These are phyloP conservation scores for Schizonepeta tenuifolia DNA, from an alignment of 257 asterid species.

Conservation along the genomic window DNA sequence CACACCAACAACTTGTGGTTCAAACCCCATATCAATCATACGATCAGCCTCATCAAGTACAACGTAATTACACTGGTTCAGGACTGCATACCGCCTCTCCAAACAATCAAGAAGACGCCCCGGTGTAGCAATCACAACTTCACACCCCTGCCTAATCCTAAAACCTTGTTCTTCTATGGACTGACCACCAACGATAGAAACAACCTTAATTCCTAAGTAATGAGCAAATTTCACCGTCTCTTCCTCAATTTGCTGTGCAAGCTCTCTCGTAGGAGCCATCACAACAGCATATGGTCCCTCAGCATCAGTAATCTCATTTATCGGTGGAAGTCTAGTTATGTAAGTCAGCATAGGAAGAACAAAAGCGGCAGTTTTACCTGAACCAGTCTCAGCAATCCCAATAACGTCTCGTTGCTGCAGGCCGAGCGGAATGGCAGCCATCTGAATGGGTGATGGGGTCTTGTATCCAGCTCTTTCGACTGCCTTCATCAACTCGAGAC, in stretches of 20 bases:
- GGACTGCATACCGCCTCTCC: slow-evolving; percentile 57
- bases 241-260: slow-evolving; percentile 56
- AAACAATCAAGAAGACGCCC: slow-evolving; percentile 64
- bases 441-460: slow-evolving; percentile 59
- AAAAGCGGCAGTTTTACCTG: slow-evolving; percentile 69
- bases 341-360: slow-evolving; percentile 66
- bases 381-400: slow-evolving; percentile 63
- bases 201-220: slow-evolving; percentile 59
- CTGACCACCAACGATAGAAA: slow-evolving; percentile 62
- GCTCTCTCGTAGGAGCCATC: slow-evolving; percentile 59
- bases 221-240: slow-evolving; percentile 57
- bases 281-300: slow-evolving; percentile 64
- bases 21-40: slow-evolving; percentile 77
- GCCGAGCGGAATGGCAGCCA: slow-evolving; percentile 60
- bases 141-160: slow-evolving; percentile 60
- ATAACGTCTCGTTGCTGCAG: slow-evolving; percentile 57
- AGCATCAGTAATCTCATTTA: slow-evolving; percentile 53
- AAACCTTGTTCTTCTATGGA: slow-evolving; percentile 65
- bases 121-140: slow-evolving; percentile 66
- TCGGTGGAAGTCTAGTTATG: slow-evolving; percentile 55
- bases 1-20: slow-evolving; percentile 66
- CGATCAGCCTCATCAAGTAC: slow-evolving; percentile 72
- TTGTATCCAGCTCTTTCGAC: slow-evolving; percentile 60
- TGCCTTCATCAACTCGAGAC: slow-evolving; percentile 51
- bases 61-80: slow-evolving; percentile 63